Evolutionary conservation across 1,284 basidiomycete genomes (phyloP).

Genomic region (Malassezia brasiliensis): DNA sequence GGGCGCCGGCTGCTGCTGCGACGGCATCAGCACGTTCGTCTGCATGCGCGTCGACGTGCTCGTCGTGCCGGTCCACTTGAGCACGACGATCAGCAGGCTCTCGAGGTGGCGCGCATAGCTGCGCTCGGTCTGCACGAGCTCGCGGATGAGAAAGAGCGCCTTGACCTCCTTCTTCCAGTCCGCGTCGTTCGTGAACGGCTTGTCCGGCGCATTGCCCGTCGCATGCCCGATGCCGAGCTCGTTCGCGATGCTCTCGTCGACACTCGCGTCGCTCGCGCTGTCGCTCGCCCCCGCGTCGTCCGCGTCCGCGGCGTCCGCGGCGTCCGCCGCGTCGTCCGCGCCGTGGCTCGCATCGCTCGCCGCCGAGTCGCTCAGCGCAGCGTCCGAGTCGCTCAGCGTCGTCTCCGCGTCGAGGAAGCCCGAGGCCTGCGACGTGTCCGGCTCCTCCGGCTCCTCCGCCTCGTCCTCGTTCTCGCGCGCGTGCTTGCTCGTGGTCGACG

Average conservation of each 20-base stretch:
- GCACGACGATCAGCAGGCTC: constrained; percentile 30
- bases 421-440: constrained; percentile 1
- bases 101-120: constrained; percentile 40
- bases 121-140: constrained; percentile 43
- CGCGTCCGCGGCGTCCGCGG: neutral
- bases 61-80: constrained; percentile 20
- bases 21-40: constrained; percentile 18
- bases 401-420: constrained; percentile 9
- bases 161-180: constrained; percentile 46
- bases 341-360: neutral
- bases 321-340: neutral
- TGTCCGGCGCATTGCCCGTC: constrained; percentile 30
- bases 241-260: constrained; percentile 22
- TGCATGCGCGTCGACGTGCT: constrained; percentile 12
- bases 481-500: neutral
- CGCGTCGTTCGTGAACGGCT: constrained; percentile 36
- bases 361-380: neutral
- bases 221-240: constrained; percentile 33
- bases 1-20: constrained; percentile 4
- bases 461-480: neutral
- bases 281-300: neutral
- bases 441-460: neutral
- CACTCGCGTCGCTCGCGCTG: constrained; percentile 1
- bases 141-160: constrained; percentile 42
- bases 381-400: neutral